These are phyloP conservation scores for Cytospora chrysosperma DNA, from an alignment of 2,329 filamentous ascomycete species.

Conservation along the genomic window DNA sequence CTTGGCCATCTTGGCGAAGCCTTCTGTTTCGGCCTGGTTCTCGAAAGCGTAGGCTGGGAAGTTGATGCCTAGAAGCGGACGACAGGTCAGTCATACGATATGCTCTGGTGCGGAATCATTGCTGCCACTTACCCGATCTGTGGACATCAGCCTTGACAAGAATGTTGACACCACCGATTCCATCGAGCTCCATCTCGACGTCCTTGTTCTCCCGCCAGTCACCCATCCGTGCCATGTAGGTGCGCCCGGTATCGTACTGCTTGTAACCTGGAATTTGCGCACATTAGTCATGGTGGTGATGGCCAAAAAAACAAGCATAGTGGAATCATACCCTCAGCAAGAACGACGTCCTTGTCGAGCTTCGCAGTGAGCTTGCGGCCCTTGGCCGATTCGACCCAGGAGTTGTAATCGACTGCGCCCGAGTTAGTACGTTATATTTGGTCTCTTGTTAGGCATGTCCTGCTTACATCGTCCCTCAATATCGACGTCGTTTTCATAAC, in stretches of 20 bases:
- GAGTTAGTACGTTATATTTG: not conserved
- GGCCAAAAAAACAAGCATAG: not conserved
- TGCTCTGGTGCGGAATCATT: not conserved
- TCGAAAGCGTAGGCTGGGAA: constrained; percentile 97
- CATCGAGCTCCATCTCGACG: constrained; percentile 87
- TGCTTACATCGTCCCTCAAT: constrained; percentile 89
- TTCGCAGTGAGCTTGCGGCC: constrained; percentile 70
- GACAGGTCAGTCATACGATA: constrained; percentile 4
- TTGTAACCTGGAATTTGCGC: constrained; percentile 67
- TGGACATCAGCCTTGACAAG: constrained; percentile 98
- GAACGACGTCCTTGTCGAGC: constrained; percentile 75
- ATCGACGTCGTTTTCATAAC: constrained; percentile 76
- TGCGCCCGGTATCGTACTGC: constrained; percentile 86
- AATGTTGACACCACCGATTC: constrained; percentile 95
- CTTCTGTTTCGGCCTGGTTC: constrained; percentile 98
- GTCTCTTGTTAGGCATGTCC: constrained; percentile 24
- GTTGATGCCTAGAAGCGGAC: constrained; percentile 71
- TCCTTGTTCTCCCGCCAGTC: constrained; percentile 92
- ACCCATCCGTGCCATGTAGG: constrained; percentile 86
- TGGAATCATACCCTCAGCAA: constrained; percentile 73
- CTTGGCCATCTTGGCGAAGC: constrained; percentile 98
- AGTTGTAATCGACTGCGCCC: constrained; percentile 88
- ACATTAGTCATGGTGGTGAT: constrained; percentile 21
- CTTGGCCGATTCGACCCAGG: constrained; percentile 92
- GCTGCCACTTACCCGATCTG: constrained; percentile 67